Evolutionary conservation across 768 basidiomycete species (phyloP).

Genomic region (Leccinum disarticulatum): DNA sequence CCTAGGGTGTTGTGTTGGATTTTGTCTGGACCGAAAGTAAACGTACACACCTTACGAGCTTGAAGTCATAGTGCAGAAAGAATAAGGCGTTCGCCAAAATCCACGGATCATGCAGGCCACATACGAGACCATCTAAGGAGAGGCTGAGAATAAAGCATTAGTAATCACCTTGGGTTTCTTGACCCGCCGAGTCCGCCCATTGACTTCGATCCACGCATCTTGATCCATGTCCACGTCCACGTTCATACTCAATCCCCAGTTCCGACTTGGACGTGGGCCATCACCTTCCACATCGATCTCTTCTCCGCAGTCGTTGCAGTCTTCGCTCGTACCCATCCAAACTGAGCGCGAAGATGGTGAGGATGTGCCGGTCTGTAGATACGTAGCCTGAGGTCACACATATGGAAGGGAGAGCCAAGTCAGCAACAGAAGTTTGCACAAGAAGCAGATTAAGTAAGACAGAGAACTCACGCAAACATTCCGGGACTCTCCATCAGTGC

Average conservation of each 20-base stretch:
- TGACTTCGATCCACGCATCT: slow-evolving; percentile 9
- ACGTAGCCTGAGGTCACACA: neutral
- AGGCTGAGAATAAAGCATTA: too few species aligned
- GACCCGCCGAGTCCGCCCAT: slow-evolving; percentile 5
- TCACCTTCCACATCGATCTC: slow-evolving; percentile 30
- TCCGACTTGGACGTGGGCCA: slow-evolving; percentile 6
- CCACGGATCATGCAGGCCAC: too few species aligned
- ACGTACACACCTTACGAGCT: too few species aligned
- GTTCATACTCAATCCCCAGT: slow-evolving; percentile 24
- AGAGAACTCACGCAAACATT: slow-evolving; percentile 53
- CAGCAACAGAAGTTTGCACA: slow-evolving; percentile 7
- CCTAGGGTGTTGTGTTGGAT: too few species aligned
- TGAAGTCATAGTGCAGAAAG: too few species aligned
- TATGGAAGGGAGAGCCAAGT: slow-evolving; percentile 3
- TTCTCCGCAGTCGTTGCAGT: slow-evolving; percentile 14
- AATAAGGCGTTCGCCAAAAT: too few species aligned
- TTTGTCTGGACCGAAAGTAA: too few species aligned
- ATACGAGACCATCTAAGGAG: too few species aligned
- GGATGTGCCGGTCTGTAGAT: slow-evolving; percentile 44
- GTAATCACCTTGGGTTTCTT: slow-evolving; percentile 20
- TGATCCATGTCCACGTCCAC: slow-evolving; percentile 27
- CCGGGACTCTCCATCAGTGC: slow-evolving; percentile 59
- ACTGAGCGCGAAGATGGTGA: slow-evolving; percentile 58
- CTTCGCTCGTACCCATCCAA: slow-evolving; percentile 28
- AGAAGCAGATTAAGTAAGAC: neutral